These are phyloP conservation scores for Cryptosporidium sp. DNA, from an alignment of 169 alveolate species.

Conservation along the genomic window DNA sequence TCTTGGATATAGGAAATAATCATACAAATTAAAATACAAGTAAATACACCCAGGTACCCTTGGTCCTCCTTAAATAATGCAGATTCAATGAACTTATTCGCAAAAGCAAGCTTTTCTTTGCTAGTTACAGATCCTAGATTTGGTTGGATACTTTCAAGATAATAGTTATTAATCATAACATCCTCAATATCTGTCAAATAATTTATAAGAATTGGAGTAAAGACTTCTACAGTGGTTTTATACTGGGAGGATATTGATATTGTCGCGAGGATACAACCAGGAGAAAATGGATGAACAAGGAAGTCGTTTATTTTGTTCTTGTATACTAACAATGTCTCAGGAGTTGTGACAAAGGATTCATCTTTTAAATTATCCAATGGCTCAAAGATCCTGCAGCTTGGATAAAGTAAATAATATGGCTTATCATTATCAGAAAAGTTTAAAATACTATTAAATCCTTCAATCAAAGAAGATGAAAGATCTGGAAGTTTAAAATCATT, in stretches of 20 bases:
- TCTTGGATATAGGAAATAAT: slow-evolving; percentile 24
- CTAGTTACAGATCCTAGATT: neutral
- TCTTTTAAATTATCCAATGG: slow-evolving; percentile 61
- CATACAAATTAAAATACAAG: slow-evolving; percentile 8
- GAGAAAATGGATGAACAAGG: slow-evolving; percentile 16
- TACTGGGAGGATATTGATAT: slow-evolving; percentile 26
- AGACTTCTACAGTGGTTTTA: slow-evolving; percentile 15
- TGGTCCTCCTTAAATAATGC: neutral
- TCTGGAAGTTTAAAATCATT: neutral
- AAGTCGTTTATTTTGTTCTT: slow-evolving; percentile 32
- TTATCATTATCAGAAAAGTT: slow-evolving; percentile 1
- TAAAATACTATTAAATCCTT: slow-evolving; percentile 32
- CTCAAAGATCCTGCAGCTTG: slow-evolving; percentile 65
- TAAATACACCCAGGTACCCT: neutral
- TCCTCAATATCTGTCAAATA: slow-evolving; percentile 44
- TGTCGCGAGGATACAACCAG: slow-evolving; percentile 44
- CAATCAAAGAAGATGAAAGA: slow-evolving; percentile 26
- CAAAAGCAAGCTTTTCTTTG: neutral
- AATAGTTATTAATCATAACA: slow-evolving; percentile 34
- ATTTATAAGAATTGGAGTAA: slow-evolving; percentile 31
- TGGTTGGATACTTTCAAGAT: slow-evolving; percentile 9
- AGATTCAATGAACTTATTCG: slow-evolving; percentile 19
- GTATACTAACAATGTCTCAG: slow-evolving; percentile 7
- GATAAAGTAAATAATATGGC: slow-evolving; percentile 55
- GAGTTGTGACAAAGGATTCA: slow-evolving; percentile 42